phyloP scores from a whole-genome alignment of 306 rosid genomes.

The Dicorynia guianensis region DNA sequence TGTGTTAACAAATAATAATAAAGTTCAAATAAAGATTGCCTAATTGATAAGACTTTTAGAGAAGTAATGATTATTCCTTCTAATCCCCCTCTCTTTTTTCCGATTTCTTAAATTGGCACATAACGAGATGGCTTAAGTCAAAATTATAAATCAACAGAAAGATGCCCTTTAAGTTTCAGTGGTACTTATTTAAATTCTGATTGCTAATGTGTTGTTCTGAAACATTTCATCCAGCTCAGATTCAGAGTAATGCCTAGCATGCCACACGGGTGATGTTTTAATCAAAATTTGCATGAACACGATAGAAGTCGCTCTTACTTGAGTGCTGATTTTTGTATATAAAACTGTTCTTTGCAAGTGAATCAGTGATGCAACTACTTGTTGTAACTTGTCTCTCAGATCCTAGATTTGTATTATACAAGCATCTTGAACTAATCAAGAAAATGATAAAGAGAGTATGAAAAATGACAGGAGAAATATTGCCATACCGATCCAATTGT shows the following conservation, averaged over 20 bases:
- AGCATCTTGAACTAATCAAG: not conserved
- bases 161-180: no score
- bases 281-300: not conserved
- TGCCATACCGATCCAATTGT: conserved; percentile 28
- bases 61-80: not conserved
- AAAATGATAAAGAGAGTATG: not conserved
- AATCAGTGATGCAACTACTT: no score
- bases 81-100: not conserved
- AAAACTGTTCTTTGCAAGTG: no score
- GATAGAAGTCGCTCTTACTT: no score
- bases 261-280: not conserved
- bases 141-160: no score
- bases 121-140: no score
- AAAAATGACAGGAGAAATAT: not conserved
- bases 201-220: conserved; percentile 7
- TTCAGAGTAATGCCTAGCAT: not conserved
- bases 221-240: not conserved
- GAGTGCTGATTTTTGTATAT: not conserved
- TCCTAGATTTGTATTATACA: not conserved
- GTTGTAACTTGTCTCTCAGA: no score
- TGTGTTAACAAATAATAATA: not conserved
- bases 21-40: not conserved
- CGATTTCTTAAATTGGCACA: not conserved
- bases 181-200: no score
- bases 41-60: not conserved